phyloP scores from a whole-genome alignment of 495 filamentous ascomycete species.

The Platismatia glauca region DNA sequence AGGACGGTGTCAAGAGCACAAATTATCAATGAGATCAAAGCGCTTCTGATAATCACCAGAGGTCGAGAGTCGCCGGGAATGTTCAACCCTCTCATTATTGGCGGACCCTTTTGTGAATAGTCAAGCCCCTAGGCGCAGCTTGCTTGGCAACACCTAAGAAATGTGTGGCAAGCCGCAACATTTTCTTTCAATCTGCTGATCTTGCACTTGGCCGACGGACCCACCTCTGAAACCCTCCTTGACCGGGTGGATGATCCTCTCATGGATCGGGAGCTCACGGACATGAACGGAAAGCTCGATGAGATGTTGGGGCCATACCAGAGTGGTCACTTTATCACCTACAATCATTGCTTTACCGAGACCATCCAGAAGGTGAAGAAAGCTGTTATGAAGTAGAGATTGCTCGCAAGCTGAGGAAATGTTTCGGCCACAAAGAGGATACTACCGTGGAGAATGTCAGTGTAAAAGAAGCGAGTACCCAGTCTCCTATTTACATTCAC shows the following conservation, averaged over 20 bases:
- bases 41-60: constrained; percentile 33
- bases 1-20: constrained; percentile 28
- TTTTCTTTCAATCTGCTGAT: background rate
- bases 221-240: background rate
- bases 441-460: background rate
- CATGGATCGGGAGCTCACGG: constrained; percentile 10
- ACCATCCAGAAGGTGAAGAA: constrained; percentile 18
- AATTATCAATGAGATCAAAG: constrained; percentile 32
- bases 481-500: background rate
- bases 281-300: constrained; percentile 24
- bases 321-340: constrained; percentile 22
- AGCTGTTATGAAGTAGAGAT: background rate
- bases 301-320: constrained; percentile 6
- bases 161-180: background rate
- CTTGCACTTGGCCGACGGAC: background rate
- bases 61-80: constrained; percentile 41
- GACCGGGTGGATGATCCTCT: background rate
- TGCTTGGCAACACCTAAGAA: background rate
- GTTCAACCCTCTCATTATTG: constrained; percentile 39
- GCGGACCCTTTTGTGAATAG: constrained; percentile 37
- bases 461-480: background rate
- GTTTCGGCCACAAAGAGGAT: too few species aligned
- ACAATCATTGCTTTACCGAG: constrained; percentile 27
- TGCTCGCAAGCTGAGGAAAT: too few species aligned
- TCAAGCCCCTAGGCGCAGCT: constrained; percentile 30